Conservation (phyloP, 106 monocot genomes). For the Apostasia ramifera region DNA sequence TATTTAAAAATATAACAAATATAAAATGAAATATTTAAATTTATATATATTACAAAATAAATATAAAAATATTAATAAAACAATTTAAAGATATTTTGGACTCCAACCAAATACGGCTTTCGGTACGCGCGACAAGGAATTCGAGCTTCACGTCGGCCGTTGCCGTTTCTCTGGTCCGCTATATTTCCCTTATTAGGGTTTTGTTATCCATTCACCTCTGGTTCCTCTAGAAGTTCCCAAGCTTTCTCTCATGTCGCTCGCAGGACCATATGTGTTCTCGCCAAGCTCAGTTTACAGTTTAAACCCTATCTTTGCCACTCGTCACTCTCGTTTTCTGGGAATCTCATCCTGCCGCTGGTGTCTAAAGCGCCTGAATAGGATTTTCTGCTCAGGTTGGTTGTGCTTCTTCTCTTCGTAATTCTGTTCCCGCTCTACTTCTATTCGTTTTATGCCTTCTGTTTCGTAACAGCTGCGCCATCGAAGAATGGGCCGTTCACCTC, state of each 20-base stretch:
- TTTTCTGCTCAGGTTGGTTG: conserved; percentile 21
- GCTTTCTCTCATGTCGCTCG: conserved; percentile 21
- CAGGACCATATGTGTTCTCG: conserved; percentile 22
- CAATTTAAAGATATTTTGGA: no score
- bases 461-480: conserved; percentile 25
- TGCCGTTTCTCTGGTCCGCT: no score
- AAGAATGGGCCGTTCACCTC: conserved; percentile 61
- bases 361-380: conserved; percentile 9
- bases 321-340: conserved; percentile 4
- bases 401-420: not conserved
- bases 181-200: not conserved
- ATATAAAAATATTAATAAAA: no score
- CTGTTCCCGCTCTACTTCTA: not conserved
- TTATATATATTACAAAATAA: no score
- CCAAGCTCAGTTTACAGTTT: conserved; percentile 23
- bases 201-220: not conserved
- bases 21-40: no score
- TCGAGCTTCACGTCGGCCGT: no score
- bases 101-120: no score
- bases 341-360: conserved; percentile 8
- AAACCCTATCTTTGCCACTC: conserved; percentile 24
- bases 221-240: not conserved
- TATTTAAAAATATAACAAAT: no score
- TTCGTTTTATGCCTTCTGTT: not conserved
- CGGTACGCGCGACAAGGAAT: no score